These are phyloP conservation scores for Verticillium klebahnii DNA, from an alignment of 2,329 filamentous ascomycete genomes.

Conservation along the genomic window DNA sequence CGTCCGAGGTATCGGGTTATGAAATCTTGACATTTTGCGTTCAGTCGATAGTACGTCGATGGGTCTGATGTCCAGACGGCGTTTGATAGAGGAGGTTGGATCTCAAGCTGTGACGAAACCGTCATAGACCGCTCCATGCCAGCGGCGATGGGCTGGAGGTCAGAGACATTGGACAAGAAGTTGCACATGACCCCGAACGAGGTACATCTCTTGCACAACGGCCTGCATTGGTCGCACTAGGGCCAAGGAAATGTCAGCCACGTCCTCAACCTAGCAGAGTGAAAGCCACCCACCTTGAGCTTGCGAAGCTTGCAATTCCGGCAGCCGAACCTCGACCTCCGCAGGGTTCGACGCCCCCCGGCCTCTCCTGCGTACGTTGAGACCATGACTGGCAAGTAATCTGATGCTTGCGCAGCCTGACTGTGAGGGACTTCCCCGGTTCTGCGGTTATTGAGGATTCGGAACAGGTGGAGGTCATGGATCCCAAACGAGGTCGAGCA, in stretches of 20 bases:
- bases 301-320: constrained; percentile 47
- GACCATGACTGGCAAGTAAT: neutral
- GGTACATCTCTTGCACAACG: no score
- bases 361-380: constrained; percentile 5
- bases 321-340: constrained; percentile 41
- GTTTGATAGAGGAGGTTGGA: constrained; percentile 18
- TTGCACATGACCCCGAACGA: no score
- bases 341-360: constrained; percentile 1
- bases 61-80: constrained; percentile 28
- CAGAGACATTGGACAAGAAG: no score
- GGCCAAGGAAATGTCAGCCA: no score
- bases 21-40: constrained; percentile 35
- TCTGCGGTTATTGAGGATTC: no score
- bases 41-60: constrained; percentile 27
- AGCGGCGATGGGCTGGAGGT: no score
- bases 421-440: neutral
- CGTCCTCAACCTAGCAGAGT: no score
- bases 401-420: no score
- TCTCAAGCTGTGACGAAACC: no score
- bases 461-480: neutral
- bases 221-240: no score
- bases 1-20: constrained; percentile 31
- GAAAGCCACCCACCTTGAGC: constrained; percentile 31
- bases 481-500: no score
- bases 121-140: no score